Evolutionary conservation across 129 eudicot genomes (phyloP).

Genomic region (Erigeron canadensis): DNA sequence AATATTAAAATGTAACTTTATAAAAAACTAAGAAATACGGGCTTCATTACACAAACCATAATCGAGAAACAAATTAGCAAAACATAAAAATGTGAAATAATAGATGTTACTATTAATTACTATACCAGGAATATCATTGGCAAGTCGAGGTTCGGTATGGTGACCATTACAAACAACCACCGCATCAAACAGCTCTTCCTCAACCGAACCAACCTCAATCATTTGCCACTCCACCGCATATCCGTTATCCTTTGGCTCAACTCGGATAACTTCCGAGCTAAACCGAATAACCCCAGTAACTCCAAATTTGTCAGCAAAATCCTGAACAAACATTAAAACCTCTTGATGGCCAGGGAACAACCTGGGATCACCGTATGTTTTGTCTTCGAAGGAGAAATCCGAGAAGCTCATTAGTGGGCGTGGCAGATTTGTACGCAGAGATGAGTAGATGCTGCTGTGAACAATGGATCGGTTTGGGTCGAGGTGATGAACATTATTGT

Average conservation of each 20-base stretch:
- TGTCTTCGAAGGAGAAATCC: conserved; percentile 51
- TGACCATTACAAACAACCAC: conserved; percentile 69
- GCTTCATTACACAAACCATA: no score
- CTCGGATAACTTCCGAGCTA: conserved; percentile 44
- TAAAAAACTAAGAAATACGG: no score
- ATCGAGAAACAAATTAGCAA: not conserved
- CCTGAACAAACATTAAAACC: conserved; percentile 51
- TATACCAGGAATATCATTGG: conserved; percentile 53
- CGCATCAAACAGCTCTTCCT: conserved; percentile 57
- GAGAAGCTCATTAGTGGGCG: conserved; percentile 59
- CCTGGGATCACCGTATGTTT: conserved; percentile 44
- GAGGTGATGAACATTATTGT: conserved; percentile 29
- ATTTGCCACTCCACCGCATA: conserved; percentile 55
- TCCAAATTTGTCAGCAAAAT: conserved; percentile 54
- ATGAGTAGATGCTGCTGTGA: conserved; percentile 66
- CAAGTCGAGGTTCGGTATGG: conserved; percentile 47
- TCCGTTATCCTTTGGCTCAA: conserved; percentile 24
- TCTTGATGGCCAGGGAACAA: conserved; percentile 65
- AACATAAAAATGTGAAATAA: not conserved
- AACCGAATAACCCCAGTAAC: conserved; percentile 44
- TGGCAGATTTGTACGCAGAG: conserved; percentile 76
- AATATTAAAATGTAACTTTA: no score
- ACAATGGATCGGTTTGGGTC: conserved; percentile 54
- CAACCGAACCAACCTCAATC: conserved; percentile 20
- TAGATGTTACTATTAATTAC: no score